Evolutionary conservation across 495 filamentous ascomycete species (phyloP).

Genomic region (Hypoxylon subgilvum): DNA sequence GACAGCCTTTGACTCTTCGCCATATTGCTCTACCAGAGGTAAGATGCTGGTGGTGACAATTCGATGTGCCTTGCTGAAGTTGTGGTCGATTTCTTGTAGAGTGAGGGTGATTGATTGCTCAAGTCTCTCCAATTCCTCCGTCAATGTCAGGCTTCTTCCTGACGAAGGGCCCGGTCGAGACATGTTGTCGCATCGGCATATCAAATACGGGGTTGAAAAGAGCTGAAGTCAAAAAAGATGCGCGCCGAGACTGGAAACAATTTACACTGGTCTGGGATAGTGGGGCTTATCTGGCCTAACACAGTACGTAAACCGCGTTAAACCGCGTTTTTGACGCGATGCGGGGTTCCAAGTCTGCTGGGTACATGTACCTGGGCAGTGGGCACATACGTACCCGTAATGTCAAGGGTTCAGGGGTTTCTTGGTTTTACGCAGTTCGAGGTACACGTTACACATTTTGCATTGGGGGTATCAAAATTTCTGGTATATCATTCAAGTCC

Average conservation of each 20-base stretch:
- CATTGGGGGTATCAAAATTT: constrained; percentile 34
- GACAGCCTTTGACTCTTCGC: constrained; percentile 87
- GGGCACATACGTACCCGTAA: not conserved
- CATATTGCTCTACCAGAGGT: constrained; percentile 94
- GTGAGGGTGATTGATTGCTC: constrained; percentile 97
- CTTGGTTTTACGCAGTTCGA: no score
- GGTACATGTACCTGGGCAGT: not conserved
- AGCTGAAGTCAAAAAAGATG: not conserved
- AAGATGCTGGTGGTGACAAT: constrained; percentile 94
- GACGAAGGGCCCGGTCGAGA: constrained; percentile 55
- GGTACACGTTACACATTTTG: no score
- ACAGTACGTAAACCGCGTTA: constrained; percentile 1
- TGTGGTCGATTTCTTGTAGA: constrained; percentile 97
- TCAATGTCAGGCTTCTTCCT: constrained; percentile 75
- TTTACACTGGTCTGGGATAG: constrained; percentile 30
- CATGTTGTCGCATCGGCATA: constrained; percentile 41
- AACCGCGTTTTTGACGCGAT: constrained; percentile 25
- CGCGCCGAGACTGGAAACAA: constrained; percentile 25
- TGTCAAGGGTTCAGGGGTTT: not conserved
- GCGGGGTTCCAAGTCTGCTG: constrained; percentile 9
- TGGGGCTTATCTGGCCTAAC: not conserved
- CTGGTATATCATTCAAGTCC: constrained; percentile 19
- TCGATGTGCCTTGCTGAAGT: constrained; percentile 94
- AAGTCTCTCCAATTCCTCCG: constrained; percentile 93
- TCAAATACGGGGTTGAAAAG: constrained; percentile 7